Conservation (phyloP, 1,284 basidiomycete species). For the Ceratobasidium sp. region DNA sequence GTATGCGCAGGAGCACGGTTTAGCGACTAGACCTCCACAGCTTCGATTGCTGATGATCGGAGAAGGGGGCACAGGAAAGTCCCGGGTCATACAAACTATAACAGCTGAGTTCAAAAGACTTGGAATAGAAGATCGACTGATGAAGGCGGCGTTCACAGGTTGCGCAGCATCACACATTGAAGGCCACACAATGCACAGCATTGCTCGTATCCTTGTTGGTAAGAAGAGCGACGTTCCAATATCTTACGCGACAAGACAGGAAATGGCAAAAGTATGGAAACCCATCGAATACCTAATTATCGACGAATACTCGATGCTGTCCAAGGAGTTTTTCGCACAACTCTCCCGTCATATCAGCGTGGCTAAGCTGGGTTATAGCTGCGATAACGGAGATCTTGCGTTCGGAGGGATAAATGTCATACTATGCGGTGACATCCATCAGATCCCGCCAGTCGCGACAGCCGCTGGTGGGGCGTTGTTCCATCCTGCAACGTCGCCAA, state of each 20-base stretch:
- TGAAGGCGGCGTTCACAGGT: slow-evolving; percentile 54
- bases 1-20: not conserved
- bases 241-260: not conserved
- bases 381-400: slow-evolving; percentile 33
- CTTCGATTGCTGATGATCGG: slow-evolving; percentile 54
- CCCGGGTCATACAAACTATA: slow-evolving; percentile 54
- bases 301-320: slow-evolving; percentile 55
- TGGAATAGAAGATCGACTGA: slow-evolving; percentile 42
- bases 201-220: not conserved
- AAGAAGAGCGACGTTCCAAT: not conserved
- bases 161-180: slow-evolving; percentile 48
- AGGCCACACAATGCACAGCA: slow-evolving; percentile 52
- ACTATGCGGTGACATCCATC: slow-evolving; percentile 59
- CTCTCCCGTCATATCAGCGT: slow-evolving; percentile 48
- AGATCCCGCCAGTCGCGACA: slow-evolving; percentile 56
- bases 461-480: slow-evolving; percentile 47
- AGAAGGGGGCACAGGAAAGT: slow-evolving; percentile 57
- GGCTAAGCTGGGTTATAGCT: slow-evolving; percentile 41
- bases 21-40: slow-evolving; percentile 38
- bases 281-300: slow-evolving; percentile 51
- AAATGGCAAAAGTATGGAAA: slow-evolving; percentile 4
- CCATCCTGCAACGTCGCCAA: slow-evolving; percentile 32
- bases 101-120: slow-evolving; percentile 44
- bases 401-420: slow-evolving; percentile 57
- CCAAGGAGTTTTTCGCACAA: slow-evolving; percentile 49